These are phyloP conservation scores for Marsdenia floribunda DNA, from an alignment of 257 asterid genomes.

Conservation along the genomic window DNA sequence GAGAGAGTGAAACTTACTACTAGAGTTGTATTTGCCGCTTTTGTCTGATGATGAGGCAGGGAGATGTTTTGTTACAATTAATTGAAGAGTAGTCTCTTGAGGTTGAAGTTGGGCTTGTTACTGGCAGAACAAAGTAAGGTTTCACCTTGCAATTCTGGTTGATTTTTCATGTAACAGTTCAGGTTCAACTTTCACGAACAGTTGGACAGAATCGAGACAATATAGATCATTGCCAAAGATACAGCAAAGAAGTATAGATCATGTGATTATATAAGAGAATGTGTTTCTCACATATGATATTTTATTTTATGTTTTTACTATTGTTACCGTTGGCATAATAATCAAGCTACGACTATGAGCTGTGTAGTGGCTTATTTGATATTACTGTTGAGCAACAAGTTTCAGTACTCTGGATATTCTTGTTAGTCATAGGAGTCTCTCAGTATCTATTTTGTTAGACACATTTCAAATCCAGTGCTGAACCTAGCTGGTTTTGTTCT, in stretches of 20 bases:
- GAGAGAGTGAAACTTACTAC: neutral
- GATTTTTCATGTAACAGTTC: neutral
- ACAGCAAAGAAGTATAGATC: neutral
- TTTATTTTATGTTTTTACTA: no score
- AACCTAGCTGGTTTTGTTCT: neutral
- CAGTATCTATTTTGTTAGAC: neutral
- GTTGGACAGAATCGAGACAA: neutral
- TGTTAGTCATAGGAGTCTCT: neutral
- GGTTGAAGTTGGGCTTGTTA: no score
- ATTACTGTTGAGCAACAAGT: neutral
- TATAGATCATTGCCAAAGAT: neutral
- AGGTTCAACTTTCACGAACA: neutral
- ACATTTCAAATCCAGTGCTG: neutral
- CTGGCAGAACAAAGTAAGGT: neutral
- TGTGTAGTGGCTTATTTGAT: neutral
- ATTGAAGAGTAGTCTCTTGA: neutral
- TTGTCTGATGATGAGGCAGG: neutral
- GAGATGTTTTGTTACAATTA: neutral
- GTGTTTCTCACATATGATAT: neutral
- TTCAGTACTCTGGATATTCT: neutral
- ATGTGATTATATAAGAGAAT: neutral
- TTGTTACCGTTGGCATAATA: neutral
- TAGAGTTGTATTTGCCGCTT: neutral
- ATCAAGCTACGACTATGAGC: neutral
- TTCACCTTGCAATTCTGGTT: conserved; percentile 5